These are phyloP conservation scores for Leishmania tarentolae DNA, from an alignment of 208 protist species.

Conservation along the genomic window DNA sequence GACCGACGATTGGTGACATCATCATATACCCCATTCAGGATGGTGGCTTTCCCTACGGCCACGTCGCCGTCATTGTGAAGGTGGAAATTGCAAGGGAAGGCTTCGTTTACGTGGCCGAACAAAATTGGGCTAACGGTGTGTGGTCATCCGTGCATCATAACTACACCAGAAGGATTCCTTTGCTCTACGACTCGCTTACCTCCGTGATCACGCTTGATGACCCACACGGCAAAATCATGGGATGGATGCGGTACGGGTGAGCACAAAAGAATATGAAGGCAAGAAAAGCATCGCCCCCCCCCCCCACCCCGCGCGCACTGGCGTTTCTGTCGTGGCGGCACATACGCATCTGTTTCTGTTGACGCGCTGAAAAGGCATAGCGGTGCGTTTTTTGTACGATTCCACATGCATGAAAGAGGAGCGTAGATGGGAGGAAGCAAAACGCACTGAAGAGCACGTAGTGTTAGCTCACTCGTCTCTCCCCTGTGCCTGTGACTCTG, in stretches of 20 bases:
- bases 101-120: constrained; percentile 68
- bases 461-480: too few relatives aligned
- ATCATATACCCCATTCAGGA: constrained; percentile 62
- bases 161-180: constrained; percentile 37
- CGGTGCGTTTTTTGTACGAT: too few relatives aligned
- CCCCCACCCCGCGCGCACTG: background rate
- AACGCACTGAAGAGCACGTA: too few relatives aligned
- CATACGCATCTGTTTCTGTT: background rate
- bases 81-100: constrained; percentile 27
- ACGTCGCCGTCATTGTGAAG: constrained; percentile 75
- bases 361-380: background rate
- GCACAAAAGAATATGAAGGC: background rate
- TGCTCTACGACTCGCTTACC: constrained; percentile 10
- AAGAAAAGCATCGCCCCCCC: background rate
- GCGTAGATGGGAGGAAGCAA: too few relatives aligned
- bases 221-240: constrained; percentile 18
- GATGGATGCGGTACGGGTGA: constrained; percentile 45
- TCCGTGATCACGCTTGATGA: constrained; percentile 24
- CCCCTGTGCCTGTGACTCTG: too few relatives aligned
- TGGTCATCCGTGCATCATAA: constrained; percentile 71
- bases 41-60: constrained; percentile 56
- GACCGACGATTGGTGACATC: constrained; percentile 49
- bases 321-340: background rate
- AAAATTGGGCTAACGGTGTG: constrained; percentile 74
- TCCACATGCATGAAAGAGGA: too few relatives aligned